phyloP scores from a whole-genome alignment of 2,329 filamentous ascomycete genomes.

The Arthroderma uncinatum region DNA sequence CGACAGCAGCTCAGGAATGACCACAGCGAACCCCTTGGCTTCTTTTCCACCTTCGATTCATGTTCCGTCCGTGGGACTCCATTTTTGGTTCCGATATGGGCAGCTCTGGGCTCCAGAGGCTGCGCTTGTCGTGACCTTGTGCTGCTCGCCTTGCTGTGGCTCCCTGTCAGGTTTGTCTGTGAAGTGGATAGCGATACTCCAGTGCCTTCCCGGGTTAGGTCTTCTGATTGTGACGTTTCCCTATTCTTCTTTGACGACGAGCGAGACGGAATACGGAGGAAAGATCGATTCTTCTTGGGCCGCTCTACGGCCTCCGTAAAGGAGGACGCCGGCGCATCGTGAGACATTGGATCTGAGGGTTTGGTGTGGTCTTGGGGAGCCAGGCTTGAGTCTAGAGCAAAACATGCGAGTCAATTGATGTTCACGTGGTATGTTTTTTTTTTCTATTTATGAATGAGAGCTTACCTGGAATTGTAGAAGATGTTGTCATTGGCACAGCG shows the following conservation, averaged over 20 bases:
- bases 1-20: slow-evolving; percentile 42
- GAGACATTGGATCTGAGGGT: not conserved
- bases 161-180: slow-evolving; percentile 21
- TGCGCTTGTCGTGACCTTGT: slow-evolving; percentile 30
- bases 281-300: slow-evolving; percentile 29
- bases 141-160: slow-evolving; percentile 56
- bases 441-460: no score
- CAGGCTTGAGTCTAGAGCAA: not conserved
- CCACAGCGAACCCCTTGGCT: slow-evolving; percentile 33
- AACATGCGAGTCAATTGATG: not conserved
- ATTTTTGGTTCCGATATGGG: slow-evolving; percentile 17
- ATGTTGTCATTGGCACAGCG: not conserved
- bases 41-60: slow-evolving; percentile 29
- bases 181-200: slow-evolving; percentile 51
- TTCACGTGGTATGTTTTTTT: no score
- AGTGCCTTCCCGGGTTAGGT: slow-evolving; percentile 25
- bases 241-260: slow-evolving; percentile 30
- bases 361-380: not conserved
- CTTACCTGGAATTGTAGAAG: not conserved
- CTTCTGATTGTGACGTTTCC: slow-evolving; percentile 23
- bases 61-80: slow-evolving; percentile 25
- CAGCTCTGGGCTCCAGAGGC: slow-evolving; percentile 17
- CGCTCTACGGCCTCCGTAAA: slow-evolving; percentile 16
- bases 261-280: slow-evolving; percentile 30
- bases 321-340: slow-evolving; percentile 4